Evolutionary conservation across 2,329 filamentous ascomycete genomes (phyloP).

Genomic region (Polytolypa hystricis): DNA sequence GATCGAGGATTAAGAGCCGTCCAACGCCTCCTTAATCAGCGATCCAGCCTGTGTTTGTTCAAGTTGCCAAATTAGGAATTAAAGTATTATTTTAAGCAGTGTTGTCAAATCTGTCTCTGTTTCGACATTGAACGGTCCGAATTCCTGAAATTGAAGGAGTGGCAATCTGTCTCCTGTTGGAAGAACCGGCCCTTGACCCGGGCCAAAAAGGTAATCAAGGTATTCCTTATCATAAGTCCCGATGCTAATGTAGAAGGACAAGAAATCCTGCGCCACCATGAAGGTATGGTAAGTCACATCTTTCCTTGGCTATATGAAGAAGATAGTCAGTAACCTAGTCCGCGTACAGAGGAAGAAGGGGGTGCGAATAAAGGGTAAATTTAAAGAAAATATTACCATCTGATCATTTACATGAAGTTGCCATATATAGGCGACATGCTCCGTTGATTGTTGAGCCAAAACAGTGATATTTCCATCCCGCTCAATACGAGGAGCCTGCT

Average conservation of each 20-base stretch:
- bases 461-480: conserved; percentile 2
- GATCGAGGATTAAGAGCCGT: too few relatives aligned
- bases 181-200: conserved; percentile 5
- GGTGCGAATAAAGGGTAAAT: too few relatives aligned
- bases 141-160: conserved; percentile 7
- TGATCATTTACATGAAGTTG: conserved; percentile 7
- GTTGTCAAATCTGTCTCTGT: background rate
- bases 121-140: conserved; percentile 3
- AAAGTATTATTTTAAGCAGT: background rate
- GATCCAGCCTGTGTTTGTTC: background rate
- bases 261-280: conserved; percentile 4
- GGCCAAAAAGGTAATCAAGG: conserved; percentile 6
- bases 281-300: conserved; percentile 4
- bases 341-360: background rate
- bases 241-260: conserved; percentile 7
- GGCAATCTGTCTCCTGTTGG: background rate
- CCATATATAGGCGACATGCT: conserved; percentile 12
- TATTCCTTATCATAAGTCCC: conserved; percentile 7
- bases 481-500: conserved; percentile 6
- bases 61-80: background rate
- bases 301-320: conserved; percentile 1
- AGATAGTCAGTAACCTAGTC: conserved; percentile 1
- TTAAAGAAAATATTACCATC: conserved; percentile 1
- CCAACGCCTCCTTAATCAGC: background rate
- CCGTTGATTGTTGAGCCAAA: conserved; percentile 10